A percentile compares a stretch with the other conserved stretches of the same genome.
These are phyloP conservation scores for Sphaerulina vaccinii DNA, from an alignment of 2,329 filamentous ascomycete species.

Conservation along the genomic window DNA sequence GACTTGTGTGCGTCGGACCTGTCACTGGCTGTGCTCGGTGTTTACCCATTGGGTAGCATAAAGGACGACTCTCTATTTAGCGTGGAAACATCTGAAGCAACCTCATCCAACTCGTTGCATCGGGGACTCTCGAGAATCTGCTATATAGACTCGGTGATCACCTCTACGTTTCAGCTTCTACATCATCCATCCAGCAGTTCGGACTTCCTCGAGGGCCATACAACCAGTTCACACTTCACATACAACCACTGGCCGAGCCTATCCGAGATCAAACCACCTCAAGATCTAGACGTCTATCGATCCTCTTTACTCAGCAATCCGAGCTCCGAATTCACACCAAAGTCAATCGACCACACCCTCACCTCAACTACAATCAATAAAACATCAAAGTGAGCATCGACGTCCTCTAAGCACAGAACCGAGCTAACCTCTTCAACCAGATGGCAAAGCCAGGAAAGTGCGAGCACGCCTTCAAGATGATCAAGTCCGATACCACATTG, in stretches of 20 bases:
- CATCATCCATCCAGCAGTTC: slow-evolving; percentile 24
- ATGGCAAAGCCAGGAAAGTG: slow-evolving; percentile 52
- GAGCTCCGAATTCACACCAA: background rate
- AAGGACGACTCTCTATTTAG: slow-evolving; percentile 26
- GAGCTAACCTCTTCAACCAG: slow-evolving; percentile 9
- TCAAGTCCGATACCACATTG: slow-evolving; percentile 53
- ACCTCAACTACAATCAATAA: background rate
- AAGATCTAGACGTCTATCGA: slow-evolving; percentile 6
- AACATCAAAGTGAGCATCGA: background rate
- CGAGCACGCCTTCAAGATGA: slow-evolving; percentile 50
- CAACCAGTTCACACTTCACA: background rate
- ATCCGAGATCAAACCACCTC: slow-evolving; percentile 8
- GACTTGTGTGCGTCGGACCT: slow-evolving; percentile 35
- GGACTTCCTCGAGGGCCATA: slow-evolving; percentile 1
- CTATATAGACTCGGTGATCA: slow-evolving; percentile 29
- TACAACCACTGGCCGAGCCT: slow-evolving; percentile 14
- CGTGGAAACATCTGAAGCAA: slow-evolving; percentile 22
- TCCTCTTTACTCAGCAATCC: slow-evolving; percentile 9
- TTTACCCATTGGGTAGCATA: slow-evolving; percentile 29
- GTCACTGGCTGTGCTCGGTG: slow-evolving; percentile 34
- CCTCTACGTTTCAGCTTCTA: slow-evolving; percentile 26
- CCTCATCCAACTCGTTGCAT: slow-evolving; percentile 23
- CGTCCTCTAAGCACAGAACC: background rate
- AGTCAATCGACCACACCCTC: slow-evolving; percentile 1
- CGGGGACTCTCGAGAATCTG: slow-evolving; percentile 12